phyloP scores from a whole-genome alignment of 2,329 filamentous ascomycete genomes.

The Talaromyces atroroseus region DNA sequence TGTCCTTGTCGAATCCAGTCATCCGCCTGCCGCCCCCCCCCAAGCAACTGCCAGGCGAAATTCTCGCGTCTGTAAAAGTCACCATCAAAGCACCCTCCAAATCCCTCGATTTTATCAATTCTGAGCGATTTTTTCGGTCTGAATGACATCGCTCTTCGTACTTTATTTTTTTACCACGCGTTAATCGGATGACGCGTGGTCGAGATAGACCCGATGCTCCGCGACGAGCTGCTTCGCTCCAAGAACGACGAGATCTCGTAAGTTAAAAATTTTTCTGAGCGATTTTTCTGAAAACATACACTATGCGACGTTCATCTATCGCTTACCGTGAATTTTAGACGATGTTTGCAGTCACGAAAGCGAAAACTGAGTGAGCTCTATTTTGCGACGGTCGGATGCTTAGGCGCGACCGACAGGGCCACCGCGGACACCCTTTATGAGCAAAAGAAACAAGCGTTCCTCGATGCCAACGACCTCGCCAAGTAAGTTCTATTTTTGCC shows the following conservation, averaged over 20 bases:
- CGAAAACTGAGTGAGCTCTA: constrained; percentile 86
- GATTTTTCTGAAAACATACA: constrained; percentile 19
- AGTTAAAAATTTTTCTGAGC: constrained; percentile 33
- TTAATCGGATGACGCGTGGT: constrained; percentile 47
- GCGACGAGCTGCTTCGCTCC: constrained; percentile 45
- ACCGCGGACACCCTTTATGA: constrained; percentile 49
- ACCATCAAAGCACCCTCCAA: constrained; percentile 35
- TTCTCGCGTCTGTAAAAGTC: constrained; percentile 26
- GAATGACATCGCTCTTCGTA: constrained; percentile 36
- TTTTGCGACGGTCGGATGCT: constrained; percentile 63
- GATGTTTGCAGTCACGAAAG: constrained; percentile 72
- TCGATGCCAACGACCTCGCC: constrained; percentile 53
- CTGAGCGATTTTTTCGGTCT: constrained; percentile 41
- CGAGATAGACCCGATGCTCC: constrained; percentile 46
- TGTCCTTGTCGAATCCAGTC: constrained; percentile 20
- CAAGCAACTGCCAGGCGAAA: constrained; percentile 24
- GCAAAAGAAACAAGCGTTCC: constrained; percentile 48
- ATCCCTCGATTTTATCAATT: constrained; percentile 40
- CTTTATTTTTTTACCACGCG: constrained; percentile 39
- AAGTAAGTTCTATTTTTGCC: constrained; percentile 43
- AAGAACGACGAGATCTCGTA: constrained; percentile 50
- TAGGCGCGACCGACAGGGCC: constrained; percentile 48
- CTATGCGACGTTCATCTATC: constrained; percentile 22
- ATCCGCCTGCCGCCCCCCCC: constrained; percentile 18
- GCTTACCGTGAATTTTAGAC: constrained; percentile 40